Conservation (phyloP, 345 rosid species). For the Erodium maritimum region DNA sequence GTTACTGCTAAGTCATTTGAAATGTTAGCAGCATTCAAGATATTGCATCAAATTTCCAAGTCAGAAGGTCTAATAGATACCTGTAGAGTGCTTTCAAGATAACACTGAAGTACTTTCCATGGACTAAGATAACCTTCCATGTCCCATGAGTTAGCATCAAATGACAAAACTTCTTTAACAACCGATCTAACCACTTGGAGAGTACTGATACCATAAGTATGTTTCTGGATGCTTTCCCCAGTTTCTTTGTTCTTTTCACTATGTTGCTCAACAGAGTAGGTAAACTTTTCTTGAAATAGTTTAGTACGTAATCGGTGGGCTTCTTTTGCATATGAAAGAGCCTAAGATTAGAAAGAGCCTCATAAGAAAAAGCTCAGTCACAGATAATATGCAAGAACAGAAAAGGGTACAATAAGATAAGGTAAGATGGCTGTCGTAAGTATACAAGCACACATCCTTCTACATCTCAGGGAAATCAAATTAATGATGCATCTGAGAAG, state of each 20-base stretch:
- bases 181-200: conserved; percentile 33
- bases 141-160: conserved; percentile 28
- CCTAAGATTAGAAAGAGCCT: conserved; percentile 30
- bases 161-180: conserved; percentile 51
- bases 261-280: conserved; percentile 46
- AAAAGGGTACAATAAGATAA: background rate
- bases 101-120: conserved; percentile 75
- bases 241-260: conserved; percentile 27
- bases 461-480: background rate
- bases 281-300: conserved; percentile 61
- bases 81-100: conserved; percentile 91
- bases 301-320: conserved; percentile 57
- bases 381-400: background rate
- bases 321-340: conserved; percentile 72
- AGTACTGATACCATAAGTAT: conserved; percentile 22
- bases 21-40: conserved; percentile 5
- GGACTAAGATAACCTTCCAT: conserved; percentile 58
- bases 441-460: background rate
- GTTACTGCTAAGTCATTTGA: background rate
- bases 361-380: background rate
- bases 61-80: conserved; percentile 16
- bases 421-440: background rate
- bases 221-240: conserved; percentile 32
- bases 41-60: conserved; percentile 8
- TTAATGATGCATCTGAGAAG: background rate